Evolutionary conservation across 2,329 filamentous ascomycete species (phyloP).

Genomic region (Neonectria magnoliae): DNA sequence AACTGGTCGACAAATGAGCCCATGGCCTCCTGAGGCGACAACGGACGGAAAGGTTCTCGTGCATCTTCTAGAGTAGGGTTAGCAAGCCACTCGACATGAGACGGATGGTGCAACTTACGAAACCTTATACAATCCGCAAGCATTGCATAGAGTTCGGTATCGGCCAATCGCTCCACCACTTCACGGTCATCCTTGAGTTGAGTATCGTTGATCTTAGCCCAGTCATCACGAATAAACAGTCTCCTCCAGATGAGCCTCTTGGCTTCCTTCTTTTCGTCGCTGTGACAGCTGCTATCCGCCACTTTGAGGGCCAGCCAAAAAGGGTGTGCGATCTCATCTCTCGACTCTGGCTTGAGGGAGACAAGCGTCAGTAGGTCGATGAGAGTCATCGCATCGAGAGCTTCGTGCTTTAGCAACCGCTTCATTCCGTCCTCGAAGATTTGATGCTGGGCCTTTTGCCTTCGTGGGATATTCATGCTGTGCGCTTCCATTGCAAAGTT

Average conservation of each 20-base stretch:
- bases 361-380: constrained; percentile 86
- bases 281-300: constrained; percentile 63
- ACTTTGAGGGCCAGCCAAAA: constrained; percentile 80
- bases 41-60: constrained; percentile 54
- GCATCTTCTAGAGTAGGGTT: constrained; percentile 52
- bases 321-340: constrained; percentile 69
- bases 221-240: constrained; percentile 85
- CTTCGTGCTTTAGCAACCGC: constrained; percentile 75
- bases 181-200: constrained; percentile 77
- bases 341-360: constrained; percentile 54
- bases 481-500: constrained; percentile 80
- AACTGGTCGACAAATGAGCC: constrained; percentile 71
- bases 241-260: constrained; percentile 83
- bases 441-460: constrained; percentile 73
- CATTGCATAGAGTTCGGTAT: constrained; percentile 76
- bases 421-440: constrained; percentile 77
- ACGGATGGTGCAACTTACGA: constrained; percentile 60
- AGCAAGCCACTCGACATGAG: constrained; percentile 35
- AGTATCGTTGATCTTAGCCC: constrained; percentile 82
- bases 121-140: constrained; percentile 71
- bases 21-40: constrained; percentile 63
- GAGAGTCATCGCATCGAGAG: constrained; percentile 71
- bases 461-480: constrained; percentile 62
- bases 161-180: constrained; percentile 68
- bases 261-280: constrained; percentile 67